Evolutionary conservation across 2,329 filamentous ascomycete genomes (phyloP).

Genomic region (Didymosphaeria variabile): DNA sequence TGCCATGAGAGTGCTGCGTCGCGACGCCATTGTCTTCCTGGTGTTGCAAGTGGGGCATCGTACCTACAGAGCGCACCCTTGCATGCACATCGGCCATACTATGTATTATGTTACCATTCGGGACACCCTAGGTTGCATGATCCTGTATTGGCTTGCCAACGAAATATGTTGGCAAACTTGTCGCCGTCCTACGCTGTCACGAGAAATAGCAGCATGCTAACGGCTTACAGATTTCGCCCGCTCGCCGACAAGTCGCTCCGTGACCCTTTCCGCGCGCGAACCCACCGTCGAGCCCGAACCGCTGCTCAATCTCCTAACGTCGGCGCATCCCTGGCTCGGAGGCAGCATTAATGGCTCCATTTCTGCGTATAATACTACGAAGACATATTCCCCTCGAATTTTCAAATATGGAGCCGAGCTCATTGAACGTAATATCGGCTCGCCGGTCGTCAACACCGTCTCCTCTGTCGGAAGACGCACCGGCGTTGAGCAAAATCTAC

Average conservation of each 20-base stretch:
- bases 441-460: constrained; percentile 85
- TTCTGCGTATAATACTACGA: constrained; percentile 84
- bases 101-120: no score
- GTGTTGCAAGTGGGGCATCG: constrained; percentile 2
- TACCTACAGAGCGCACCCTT: constrained; percentile 6
- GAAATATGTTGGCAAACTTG: no score
- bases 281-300: constrained; percentile 72
- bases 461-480: constrained; percentile 84
- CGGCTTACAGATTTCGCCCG: constrained; percentile 53
- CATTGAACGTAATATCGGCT: constrained; percentile 83
- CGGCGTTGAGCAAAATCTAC: constrained; percentile 84
- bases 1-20: not conserved
- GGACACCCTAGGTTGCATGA: no score
- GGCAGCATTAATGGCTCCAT: constrained; percentile 85
- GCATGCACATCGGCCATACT: not conserved
- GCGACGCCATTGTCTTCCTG: not conserved
- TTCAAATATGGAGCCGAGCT: constrained; percentile 88
- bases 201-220: constrained; percentile 16
- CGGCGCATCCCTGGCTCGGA: constrained; percentile 85
- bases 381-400: constrained; percentile 89
- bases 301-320: constrained; percentile 84
- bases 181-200: no score
- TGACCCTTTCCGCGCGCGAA: constrained; percentile 45
- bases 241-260: constrained; percentile 48
- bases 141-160: no score